Conservation (phyloP, 768 basidiomycete species). For the Psilocybe sp. region DNA sequence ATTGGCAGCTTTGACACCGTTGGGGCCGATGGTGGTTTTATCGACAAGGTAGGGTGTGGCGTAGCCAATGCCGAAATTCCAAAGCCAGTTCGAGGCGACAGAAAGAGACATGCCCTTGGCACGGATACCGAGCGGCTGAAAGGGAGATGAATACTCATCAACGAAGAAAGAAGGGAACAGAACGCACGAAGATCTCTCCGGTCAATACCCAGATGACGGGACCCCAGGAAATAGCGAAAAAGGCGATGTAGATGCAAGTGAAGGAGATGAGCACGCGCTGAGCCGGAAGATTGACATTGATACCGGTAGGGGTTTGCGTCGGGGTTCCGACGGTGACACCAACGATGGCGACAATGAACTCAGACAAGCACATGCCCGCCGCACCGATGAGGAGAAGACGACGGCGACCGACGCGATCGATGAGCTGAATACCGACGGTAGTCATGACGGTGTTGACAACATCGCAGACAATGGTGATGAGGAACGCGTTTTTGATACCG, state of each 20-base stretch:
- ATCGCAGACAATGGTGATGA: constrained; percentile 52
- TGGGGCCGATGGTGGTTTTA: constrained; percentile 16
- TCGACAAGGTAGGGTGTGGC: constrained; percentile 60
- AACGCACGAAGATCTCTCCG: constrained; percentile 66
- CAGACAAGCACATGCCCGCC: constrained; percentile 76
- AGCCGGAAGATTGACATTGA: constrained; percentile 35
- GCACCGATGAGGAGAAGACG: constrained; percentile 77
- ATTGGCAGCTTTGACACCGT: constrained; percentile 31
- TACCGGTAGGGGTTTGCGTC: neutral
- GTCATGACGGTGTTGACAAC: constrained; percentile 80
- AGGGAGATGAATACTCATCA: neutral
- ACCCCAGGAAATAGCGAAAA: constrained; percentile 63
- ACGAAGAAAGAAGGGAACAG: neutral
- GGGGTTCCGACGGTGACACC: constrained; percentile 27
- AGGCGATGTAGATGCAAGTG: constrained; percentile 42
- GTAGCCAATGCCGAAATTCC: constrained; percentile 74
- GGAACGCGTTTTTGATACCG: constrained; percentile 55
- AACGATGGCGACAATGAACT: constrained; percentile 64
- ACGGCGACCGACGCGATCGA: constrained; percentile 80
- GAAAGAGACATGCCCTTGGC: constrained; percentile 77
- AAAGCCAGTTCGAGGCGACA: constrained; percentile 50
- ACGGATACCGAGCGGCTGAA: constrained; percentile 63
- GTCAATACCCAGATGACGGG: constrained; percentile 65
- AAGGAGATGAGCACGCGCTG: constrained; percentile 60
- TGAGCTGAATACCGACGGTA: constrained; percentile 69